Evolutionary conservation across 192 early-diverging fungal genomes (phyloP), one percentile per base, ranked within the genome.

Genomic region (Backusella tuberculispora): DNA sequence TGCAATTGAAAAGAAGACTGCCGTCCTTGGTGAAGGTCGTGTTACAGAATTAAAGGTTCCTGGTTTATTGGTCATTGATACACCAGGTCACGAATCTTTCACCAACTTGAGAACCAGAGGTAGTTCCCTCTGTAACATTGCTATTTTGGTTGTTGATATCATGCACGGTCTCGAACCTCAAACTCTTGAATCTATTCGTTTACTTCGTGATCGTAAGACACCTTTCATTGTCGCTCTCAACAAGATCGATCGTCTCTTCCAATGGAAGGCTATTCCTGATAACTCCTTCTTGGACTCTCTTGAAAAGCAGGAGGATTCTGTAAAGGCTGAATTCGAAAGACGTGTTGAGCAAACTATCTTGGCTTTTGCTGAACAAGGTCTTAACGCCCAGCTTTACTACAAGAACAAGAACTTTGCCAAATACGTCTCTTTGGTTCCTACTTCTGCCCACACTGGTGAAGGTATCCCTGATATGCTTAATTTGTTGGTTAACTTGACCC

Each of bases 101-200:
- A 94, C 95, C 15, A 98, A 98, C 85, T 83, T 99, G 78, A 91
- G 98, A 63, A 92, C 95, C 10, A 93, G 98, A 74, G 98, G 98
- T 34, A 96, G 94, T 56, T 96, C 95, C 34, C 91, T 99, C 69
- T 99, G 98, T 88, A 98, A 99, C 89, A 99, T 99, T 85, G 98
- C 98, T 63, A 94, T 99, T 70, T 90, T 99, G 76, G 98, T 99
- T 6, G 96, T 99, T 66, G 98, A 99, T 84, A 98, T 99, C 72
- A 96, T 98, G 92, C 96, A 98, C 85, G 98, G 98, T 65, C 86
- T 99, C 71, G 97, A 99, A 85, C 97, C 95, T 38, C 98, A 99
- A 84, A 99, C 98, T 0, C 85, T 98, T 42, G 98, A 99, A 84
- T 98, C 97, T 5, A 87, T 99, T 77, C 90, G 91, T 37, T 84